Conservation (phyloP, 1,139 yeast genomes). For the Zygosaccharomyces sapae region DNA sequence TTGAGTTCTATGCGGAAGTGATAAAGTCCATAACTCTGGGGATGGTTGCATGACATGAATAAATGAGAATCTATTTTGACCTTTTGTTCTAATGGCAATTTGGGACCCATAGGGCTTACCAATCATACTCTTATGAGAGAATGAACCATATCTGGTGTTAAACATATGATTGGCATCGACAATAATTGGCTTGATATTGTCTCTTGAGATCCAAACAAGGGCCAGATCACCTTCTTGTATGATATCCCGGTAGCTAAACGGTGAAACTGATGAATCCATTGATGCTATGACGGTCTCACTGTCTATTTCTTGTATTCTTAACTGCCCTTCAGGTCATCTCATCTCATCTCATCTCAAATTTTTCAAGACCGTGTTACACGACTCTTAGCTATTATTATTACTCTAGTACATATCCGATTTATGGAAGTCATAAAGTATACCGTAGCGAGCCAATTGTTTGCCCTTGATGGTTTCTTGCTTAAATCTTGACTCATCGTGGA, state of each 20-base stretch:
- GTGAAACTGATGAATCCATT: constrained; percentile 16
- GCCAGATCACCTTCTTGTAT: constrained; percentile 85
- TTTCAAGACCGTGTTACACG: constrained; percentile 7
- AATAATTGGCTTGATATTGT: constrained; percentile 68
- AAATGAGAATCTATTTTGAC: constrained; percentile 59
- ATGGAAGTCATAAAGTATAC: constrained; percentile 55
- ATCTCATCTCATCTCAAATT: constrained; percentile 4
- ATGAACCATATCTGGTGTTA: constrained; percentile 85
- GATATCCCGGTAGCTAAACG: constrained; percentile 32
- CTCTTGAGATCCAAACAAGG: constrained; percentile 78
- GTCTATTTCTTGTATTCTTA: background rate
- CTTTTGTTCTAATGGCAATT: constrained; percentile 64
- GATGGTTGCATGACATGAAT: constrained; percentile 86
- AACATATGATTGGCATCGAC: constrained; percentile 57
- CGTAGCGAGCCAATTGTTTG: constrained; percentile 48
- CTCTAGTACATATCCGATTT: constrained; percentile 46
- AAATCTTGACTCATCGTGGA: constrained; percentile 38
- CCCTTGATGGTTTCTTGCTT: constrained; percentile 46
- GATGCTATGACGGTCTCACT: background rate
- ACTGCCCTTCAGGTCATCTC: constrained; percentile 1
- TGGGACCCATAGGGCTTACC: constrained; percentile 84
- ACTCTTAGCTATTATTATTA: background rate
- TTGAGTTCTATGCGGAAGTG: constrained; percentile 95
- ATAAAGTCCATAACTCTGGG: constrained; percentile 92
- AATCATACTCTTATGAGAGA: constrained; percentile 76